These are phyloP conservation scores for Plasmodium malariae DNA, from an alignment of 169 alveolate species.

Conservation along the genomic window DNA sequence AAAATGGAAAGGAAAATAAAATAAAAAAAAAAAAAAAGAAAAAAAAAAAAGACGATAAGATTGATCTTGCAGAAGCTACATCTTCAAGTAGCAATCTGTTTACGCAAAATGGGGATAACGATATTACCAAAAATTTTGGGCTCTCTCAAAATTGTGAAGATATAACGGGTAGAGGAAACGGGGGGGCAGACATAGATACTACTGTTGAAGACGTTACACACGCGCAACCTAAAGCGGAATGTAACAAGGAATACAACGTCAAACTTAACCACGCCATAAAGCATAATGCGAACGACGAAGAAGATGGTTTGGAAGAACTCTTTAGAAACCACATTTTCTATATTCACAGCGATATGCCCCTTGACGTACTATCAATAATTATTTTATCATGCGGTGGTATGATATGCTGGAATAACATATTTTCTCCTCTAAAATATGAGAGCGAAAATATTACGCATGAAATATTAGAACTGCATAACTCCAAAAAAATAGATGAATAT, in stretches of 20 bases:
- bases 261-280: neutral
- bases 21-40: neutral
- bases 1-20: neutral
- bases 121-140: no score
- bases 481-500: conserved; percentile 78
- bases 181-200: no score
- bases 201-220: no score
- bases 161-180: no score
- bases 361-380: conserved; percentile 31
- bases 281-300: conserved; percentile 6
- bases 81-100: no score
- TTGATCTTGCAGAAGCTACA: no score
- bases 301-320: conserved; percentile 15
- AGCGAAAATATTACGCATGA: conserved; percentile 39
- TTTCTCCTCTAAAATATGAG: conserved; percentile 14
- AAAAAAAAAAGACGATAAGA: neutral
- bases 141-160: no score
- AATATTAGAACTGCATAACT: conserved; percentile 75
- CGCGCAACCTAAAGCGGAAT: no score
- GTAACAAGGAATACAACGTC: no score
- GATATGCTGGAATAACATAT: conserved; percentile 30
- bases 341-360: conserved; percentile 62
- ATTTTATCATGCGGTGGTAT: conserved; percentile 58
- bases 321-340: conserved; percentile 48
- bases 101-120: no score